These are phyloP conservation scores for Stygiomarasmius scandens DNA, from an alignment of 1,284 basidiomycete species.

Conservation along the genomic window DNA sequence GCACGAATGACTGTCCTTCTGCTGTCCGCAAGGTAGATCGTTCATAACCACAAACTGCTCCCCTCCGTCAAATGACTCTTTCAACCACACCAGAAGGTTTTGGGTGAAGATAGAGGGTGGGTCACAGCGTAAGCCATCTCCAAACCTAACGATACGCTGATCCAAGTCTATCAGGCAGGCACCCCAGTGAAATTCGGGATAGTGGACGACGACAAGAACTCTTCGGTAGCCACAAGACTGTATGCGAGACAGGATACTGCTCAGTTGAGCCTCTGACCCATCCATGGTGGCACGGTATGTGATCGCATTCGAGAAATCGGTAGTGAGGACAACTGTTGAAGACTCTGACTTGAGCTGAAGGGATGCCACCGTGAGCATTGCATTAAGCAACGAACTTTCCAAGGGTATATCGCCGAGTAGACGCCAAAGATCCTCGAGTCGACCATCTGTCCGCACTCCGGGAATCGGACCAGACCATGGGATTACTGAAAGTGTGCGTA, in stretches of 20 bases:
- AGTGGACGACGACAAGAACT: background rate
- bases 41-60: background rate
- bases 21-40: background rate
- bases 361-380: background rate
- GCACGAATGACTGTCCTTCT: conserved; percentile 1
- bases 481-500: too few species aligned
- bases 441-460: background rate
- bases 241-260: too few species aligned
- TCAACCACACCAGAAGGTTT: background rate
- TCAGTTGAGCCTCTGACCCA: too few species aligned
- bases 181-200: background rate
- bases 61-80: background rate
- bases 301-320: background rate
- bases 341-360: background rate
- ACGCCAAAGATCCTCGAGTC: background rate
- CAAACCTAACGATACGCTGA: background rate
- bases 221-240: too few species aligned
- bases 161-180: background rate
- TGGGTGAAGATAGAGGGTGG: background rate
- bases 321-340: background rate
- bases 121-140: background rate
- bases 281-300: background rate
- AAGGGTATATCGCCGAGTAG: background rate
- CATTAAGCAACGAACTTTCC: background rate
- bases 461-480: background rate